Percentiles rank a stretch among this genome's conserved stretches.
These are phyloP conservation scores for Solanum etuberosum DNA, from an alignment of 257 asterid species.

Conservation along the genomic window DNA sequence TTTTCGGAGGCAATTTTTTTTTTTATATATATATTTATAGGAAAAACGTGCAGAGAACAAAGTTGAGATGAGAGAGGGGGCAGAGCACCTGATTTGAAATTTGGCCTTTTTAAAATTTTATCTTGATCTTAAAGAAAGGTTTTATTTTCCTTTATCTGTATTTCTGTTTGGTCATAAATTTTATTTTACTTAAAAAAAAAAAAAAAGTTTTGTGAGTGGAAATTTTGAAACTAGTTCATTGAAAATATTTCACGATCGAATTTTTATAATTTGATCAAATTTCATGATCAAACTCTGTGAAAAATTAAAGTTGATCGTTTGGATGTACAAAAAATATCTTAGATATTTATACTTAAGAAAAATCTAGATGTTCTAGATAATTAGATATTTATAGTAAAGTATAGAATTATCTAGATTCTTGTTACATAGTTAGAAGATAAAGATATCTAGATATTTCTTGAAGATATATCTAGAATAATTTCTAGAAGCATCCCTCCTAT, in stretches of 20 bases:
- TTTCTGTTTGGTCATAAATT: too few relatives aligned
- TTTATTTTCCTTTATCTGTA: background rate
- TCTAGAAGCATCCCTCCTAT: background rate
- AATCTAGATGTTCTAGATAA: too few relatives aligned
- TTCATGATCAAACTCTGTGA: too few relatives aligned
- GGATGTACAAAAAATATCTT: background rate
- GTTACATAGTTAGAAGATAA: background rate
- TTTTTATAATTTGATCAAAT: too few relatives aligned
- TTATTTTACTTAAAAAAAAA: too few relatives aligned
- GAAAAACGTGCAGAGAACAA: slow-evolving; percentile 32
- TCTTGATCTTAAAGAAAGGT: background rate
- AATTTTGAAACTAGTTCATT: too few relatives aligned
- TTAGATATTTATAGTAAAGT: too few relatives aligned
- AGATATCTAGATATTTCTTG: background rate
- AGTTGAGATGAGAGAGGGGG: background rate
- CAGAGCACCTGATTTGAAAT: background rate
- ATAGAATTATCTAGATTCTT: too few relatives aligned
- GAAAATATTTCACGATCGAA: background rate
- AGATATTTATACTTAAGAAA: too few relatives aligned
- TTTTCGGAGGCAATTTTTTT: slow-evolving; percentile 27
- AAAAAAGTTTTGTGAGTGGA: background rate
- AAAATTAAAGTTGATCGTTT: background rate
- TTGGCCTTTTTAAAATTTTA: background rate
- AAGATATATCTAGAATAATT: background rate
- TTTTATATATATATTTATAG: background rate